These are phyloP conservation scores for Hordeum marinum DNA, from an alignment of 176 grass and related monocot species.

Conservation along the genomic window DNA sequence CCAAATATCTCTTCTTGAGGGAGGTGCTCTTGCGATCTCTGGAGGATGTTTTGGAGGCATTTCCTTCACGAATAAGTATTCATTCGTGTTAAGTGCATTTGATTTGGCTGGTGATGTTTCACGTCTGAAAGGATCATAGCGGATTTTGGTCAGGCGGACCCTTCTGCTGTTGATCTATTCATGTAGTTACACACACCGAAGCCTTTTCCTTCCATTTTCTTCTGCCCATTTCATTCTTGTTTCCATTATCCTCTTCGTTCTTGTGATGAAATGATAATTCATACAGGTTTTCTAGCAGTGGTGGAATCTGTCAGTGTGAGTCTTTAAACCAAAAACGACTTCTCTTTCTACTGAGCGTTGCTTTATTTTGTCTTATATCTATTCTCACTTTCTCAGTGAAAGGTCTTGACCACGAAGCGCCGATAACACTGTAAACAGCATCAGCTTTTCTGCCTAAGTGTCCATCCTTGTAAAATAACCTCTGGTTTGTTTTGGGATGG, in stretches of 20 bases:
- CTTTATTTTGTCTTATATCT: too few relatives aligned
- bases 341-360: background rate
- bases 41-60: constrained; percentile 24
- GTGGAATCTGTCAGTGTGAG: too few relatives aligned
- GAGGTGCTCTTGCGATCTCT: constrained; percentile 27
- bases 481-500: background rate
- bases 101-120: background rate
- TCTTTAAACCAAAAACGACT: background rate
- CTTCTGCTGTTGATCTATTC: background rate
- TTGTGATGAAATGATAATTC: too few relatives aligned
- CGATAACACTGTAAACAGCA: too few relatives aligned
- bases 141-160: background rate
- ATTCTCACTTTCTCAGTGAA: too few relatives aligned
- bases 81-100: too few relatives aligned
- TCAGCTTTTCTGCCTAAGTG: too few relatives aligned
- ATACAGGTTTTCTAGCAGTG: too few relatives aligned
- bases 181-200: background rate
- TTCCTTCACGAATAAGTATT: too few relatives aligned
- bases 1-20: background rate
- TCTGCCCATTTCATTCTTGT: background rate
- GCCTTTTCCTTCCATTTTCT: background rate
- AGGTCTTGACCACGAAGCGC: too few relatives aligned
- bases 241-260: too few relatives aligned
- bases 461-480: background rate
- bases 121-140: background rate